A percentile compares a stretch with the other conserved stretches of the same genome.
Evolutionary conservation across 352 stramenopile species (phyloP).

Genomic region (Chrysophaeum taylorii): DNA sequence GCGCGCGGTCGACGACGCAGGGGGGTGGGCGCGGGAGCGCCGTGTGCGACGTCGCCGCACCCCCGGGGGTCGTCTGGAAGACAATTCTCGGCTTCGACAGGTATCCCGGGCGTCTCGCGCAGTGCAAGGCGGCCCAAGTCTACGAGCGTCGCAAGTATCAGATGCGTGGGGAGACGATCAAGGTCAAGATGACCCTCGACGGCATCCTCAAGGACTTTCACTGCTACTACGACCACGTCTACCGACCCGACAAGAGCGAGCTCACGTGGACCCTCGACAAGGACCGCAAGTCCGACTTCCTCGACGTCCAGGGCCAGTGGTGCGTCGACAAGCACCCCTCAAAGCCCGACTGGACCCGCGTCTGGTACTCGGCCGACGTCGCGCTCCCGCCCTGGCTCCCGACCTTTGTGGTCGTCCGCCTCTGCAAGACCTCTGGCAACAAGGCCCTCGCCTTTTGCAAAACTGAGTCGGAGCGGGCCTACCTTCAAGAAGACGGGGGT

Average conservation of each 20-base stretch:
- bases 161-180: conserved; percentile 6
- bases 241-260: background rate
- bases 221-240: conserved; percentile 15
- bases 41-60: background rate
- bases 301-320: conserved; percentile 16
- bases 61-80: background rate
- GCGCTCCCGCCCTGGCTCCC: background rate
- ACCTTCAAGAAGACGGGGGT: too few species aligned
- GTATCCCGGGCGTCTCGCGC: conserved; percentile 4
- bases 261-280: conserved; percentile 7
- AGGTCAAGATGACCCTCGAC: conserved; percentile 12
- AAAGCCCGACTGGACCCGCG: background rate
- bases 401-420: background rate
- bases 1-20: background rate
- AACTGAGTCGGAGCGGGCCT: background rate
- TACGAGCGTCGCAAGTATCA: background rate
- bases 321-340: conserved; percentile 4
- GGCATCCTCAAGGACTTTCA: background rate
- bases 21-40: conserved; percentile 1
- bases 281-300: conserved; percentile 1
- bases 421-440: conserved; percentile 9
- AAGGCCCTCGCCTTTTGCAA: conserved; percentile 7
- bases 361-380: conserved; percentile 11
- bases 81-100: background rate
- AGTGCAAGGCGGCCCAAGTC: background rate